Evolutionary conservation across 441 rosid genomes (phyloP).

Genomic region (Brassica hybrid): DNA sequence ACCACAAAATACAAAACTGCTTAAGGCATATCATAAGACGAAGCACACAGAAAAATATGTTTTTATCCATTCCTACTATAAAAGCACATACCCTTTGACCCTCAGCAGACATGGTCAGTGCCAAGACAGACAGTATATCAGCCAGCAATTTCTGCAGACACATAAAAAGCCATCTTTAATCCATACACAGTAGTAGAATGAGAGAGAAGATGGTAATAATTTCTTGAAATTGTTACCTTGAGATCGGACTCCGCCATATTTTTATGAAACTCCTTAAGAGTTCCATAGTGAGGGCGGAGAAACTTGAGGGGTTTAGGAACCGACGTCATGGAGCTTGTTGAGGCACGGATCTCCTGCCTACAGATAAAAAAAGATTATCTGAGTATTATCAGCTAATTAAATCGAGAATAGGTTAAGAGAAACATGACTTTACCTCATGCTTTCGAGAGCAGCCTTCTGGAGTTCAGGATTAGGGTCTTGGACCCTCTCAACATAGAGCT

Average conservation of each 20-base stretch:
- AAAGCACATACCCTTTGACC: conserved; percentile 83
- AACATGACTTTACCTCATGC: conserved; percentile 70
- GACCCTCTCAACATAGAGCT: conserved; percentile 91
- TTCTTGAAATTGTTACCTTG: conserved; percentile 50
- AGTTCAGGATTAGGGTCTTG: conserved; percentile 88
- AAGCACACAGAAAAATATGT: too few relatives aligned
- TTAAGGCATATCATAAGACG: not conserved
- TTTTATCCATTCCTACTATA: too few relatives aligned
- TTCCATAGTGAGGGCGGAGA: conserved; percentile 94
- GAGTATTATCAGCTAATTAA: conserved; percentile 8
- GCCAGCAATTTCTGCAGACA: conserved; percentile 65
- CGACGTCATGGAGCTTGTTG: conserved; percentile 94
- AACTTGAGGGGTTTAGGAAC: conserved; percentile 96
- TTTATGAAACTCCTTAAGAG: conserved; percentile 69
- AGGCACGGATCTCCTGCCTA: conserved; percentile 81
- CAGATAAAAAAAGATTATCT: too few relatives aligned
- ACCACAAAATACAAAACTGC: not conserved
- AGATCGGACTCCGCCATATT: conserved; percentile 66
- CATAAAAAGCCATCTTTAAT: too few relatives aligned
- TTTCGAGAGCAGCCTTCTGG: conserved; percentile 89
- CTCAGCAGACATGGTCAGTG: conserved; percentile 93
- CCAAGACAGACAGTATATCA: conserved; percentile 87
- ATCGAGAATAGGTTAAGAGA: not conserved
- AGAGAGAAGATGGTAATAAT: conserved; percentile 1
- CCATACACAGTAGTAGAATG: too few relatives aligned